Base-by-base conservation (phyloP, 768 basidiomycete genomes). In the Tricholoma furcatifolium region DNA sequence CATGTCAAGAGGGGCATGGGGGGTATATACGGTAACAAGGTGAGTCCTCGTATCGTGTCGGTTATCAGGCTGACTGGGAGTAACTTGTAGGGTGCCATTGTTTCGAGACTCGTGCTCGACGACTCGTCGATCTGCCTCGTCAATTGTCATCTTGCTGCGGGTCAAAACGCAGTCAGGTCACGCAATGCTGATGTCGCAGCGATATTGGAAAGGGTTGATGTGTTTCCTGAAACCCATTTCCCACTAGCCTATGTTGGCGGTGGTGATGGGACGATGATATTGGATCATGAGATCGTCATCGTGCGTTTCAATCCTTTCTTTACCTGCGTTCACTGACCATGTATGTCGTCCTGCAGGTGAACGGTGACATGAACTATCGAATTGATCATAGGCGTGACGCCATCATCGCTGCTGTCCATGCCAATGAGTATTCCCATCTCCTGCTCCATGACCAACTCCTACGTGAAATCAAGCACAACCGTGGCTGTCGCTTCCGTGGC, bases 71-170 rank as follows among this genome's bases (percentile, higher is more conserved):
- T 59, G 51, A 53, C 32, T 27, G 27, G 7, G 6, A 54, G 27
- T 43, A 21, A 46, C 9, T 51, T 48, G 9, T 60, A 94, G 91
- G 94, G 94, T 8, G 94, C 87, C 0, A 94, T 97, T 56, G 81
- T 94, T n/a, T 82, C 89, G 3, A 83, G 95, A 17, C 85, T 97
- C 55, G 82, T 94, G 6, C 78, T 98, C 41, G 93, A 93, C 54
- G 93, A 98, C 67, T 89, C 94, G 1, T 95, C 92, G 0, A 65
- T 98, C 12, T 98, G 96, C 70, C 88, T 97, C 62, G 84, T 98
- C 72, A 99, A 99, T 70, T 93, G 91, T 59, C 96, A 99, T 76
- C 80, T 99, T 54, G 96, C 95, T n/a, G 92, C 93, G 6, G 96
- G 96, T 1, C 95, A 98, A 62, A 80, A 82, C 51, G 88, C 89